Conservation (phyloP, 1,284 basidiomycete species). For the Cutaneotrichosporon curvatum region DNA sequence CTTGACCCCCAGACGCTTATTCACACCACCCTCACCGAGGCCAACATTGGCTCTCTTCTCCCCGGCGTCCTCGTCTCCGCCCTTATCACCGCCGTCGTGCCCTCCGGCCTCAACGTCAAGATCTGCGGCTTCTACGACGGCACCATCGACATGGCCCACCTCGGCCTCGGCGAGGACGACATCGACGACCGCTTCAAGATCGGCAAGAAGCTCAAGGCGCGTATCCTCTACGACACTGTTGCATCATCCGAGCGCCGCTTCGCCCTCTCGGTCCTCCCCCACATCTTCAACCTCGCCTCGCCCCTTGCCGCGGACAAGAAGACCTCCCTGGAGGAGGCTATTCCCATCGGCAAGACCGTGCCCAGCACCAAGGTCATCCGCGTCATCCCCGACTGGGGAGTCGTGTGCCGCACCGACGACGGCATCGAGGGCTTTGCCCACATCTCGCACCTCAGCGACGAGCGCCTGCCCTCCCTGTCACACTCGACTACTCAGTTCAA, state of each 20-base stretch:
- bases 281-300: slow-evolving; percentile 57
- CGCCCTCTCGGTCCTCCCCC: slow-evolving; percentile 67
- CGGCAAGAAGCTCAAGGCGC: slow-evolving; percentile 79
- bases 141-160: slow-evolving; percentile 77
- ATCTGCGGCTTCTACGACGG: slow-evolving; percentile 90
- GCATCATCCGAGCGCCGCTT: slow-evolving; percentile 65
- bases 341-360: slow-evolving; percentile 66
- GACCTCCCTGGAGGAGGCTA: slow-evolving; percentile 53
- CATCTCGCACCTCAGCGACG: slow-evolving; percentile 92
- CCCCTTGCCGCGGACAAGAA: slow-evolving; percentile 36
- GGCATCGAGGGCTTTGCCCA: slow-evolving; percentile 74
- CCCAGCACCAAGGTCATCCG: slow-evolving; percentile 64
- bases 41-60: slow-evolving; percentile 70
- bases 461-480: slow-evolving; percentile 71
- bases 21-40: slow-evolving; percentile 57
- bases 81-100: slow-evolving; percentile 71
- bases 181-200: slow-evolving; percentile 59
- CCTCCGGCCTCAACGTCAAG: slow-evolving; percentile 79
- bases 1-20: slow-evolving; percentile 51
- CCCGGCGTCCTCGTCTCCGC: slow-evolving; percentile 82
- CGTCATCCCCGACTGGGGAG: slow-evolving; percentile 73
- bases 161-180: slow-evolving; percentile 50
- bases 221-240: slow-evolving; percentile 79
- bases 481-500: slow-evolving; percentile 69
- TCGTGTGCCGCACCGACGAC: slow-evolving; percentile 61